phyloP scores from a whole-genome alignment of 768 basidiomycete genomes.

The Russula olivacea region DNA sequence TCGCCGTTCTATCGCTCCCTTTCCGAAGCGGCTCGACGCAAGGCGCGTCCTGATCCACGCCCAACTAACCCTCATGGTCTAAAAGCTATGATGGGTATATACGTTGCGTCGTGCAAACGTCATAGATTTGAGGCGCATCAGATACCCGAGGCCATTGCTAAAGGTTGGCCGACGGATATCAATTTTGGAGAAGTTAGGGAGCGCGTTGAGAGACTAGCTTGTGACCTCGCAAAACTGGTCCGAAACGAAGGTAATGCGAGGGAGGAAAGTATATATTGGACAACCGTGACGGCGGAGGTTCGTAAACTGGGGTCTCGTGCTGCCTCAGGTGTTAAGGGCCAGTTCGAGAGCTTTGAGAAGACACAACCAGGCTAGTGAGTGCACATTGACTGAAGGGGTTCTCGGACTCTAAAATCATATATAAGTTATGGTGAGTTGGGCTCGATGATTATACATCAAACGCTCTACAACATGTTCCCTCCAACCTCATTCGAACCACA shows the following conservation, averaged over 20 bases:
- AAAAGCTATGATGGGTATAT: slow-evolving; percentile 44
- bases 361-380: slow-evolving; percentile 88
- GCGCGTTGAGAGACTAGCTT: slow-evolving; percentile 50
- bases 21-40: slow-evolving; percentile 44
- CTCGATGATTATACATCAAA: slow-evolving; percentile 72
- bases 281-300: slow-evolving; percentile 55
- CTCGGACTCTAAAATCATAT: neutral
- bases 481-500: slow-evolving; percentile 47
- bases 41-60: slow-evolving; percentile 57
- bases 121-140: slow-evolving; percentile 72
- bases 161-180: slow-evolving; percentile 74
- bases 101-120: slow-evolving; percentile 65
- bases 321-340: slow-evolving; percentile 61
- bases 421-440: slow-evolving; percentile 82
- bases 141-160: slow-evolving; percentile 61
- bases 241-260: slow-evolving; percentile 33
- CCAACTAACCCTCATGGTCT: slow-evolving; percentile 65
- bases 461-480: slow-evolving; percentile 71
- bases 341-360: slow-evolving; percentile 75
- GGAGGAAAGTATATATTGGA: slow-evolving; percentile 59
- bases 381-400: no score
- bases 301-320: slow-evolving; percentile 59
- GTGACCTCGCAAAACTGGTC: slow-evolving; percentile 46
- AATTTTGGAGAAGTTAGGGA: slow-evolving; percentile 51
- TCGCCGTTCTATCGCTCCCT: slow-evolving; percentile 54